Evolutionary conservation across 2,329 filamentous ascomycete species (phyloP), one percentile per base, ranked within the genome.

Genomic region (Colletotrichum tamarilloi): DNA sequence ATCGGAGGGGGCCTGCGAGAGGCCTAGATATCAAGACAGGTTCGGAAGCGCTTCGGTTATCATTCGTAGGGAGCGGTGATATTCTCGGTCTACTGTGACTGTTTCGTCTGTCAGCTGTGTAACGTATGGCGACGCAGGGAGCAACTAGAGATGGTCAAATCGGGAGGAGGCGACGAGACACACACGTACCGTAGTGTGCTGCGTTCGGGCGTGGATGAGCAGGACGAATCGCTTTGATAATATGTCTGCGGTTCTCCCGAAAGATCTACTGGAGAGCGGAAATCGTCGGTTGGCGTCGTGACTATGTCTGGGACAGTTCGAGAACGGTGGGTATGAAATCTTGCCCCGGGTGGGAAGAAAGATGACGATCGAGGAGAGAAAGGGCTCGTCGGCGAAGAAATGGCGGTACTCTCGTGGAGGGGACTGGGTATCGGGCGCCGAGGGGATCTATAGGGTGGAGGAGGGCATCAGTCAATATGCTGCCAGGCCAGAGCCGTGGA

Each of bases 351-450:
- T 14, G 71, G 46, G 28, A 73, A 73, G 56, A 73, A 73, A 2
- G 71, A 84, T 59, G 77, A 79, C 38, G 82, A 79, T 46, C 73
- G 73, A n/a, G 65, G 57, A 11, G 74, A 64, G 24, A 72, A 75
- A 6, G 84, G 83, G 75, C 83, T 86, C 64, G 84, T 80, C 65
- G 85, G 82, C 74, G 83, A 82, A 77, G 85, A 86, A 62, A 84
- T 80, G 67, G 83, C 81, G 70, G 80, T 85, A 69, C 84, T 83
- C 72, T 77, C 68, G 68, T 74, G 88, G 60, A 89, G 81, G 75
- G 88, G 87, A 77, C 87, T 89, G 57, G 87, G 86, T 74, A 85
- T 82, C 68, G 83, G 79, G 78, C 84, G 86, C 79, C 85, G 83
- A 76, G 82, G 84, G 66, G 85, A 87, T 85, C 88, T 90, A 78